A percentile compares a stretch with the other conserved stretches of the same genome.
These are phyloP conservation scores for Botrytis elliptica DNA, from an alignment of 2,329 filamentous ascomycete species.

Conservation along the genomic window DNA sequence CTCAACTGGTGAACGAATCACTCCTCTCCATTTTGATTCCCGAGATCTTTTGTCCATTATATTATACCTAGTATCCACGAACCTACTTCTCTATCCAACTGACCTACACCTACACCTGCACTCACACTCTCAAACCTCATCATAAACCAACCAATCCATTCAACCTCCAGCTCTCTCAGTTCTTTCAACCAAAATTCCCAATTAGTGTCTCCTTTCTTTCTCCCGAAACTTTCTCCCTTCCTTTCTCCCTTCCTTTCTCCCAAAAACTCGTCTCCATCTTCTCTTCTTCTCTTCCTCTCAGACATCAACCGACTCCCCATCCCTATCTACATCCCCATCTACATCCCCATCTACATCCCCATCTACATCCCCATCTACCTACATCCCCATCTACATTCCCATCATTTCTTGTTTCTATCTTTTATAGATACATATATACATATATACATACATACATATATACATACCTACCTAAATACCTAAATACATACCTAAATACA, in stretches of 20 bases:
- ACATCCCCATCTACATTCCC: too few species aligned
- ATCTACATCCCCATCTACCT: neutral
- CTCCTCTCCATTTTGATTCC: neutral
- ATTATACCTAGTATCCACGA: neutral
- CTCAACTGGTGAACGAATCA: neutral
- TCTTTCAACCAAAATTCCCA: neutral
- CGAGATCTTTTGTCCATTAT: neutral
- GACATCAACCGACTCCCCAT: neutral
- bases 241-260: too few species aligned
- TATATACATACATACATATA: neutral
- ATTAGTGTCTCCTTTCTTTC: neutral
- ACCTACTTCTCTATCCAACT: neutral
- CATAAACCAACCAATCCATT: neutral
- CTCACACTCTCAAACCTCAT: too few species aligned
- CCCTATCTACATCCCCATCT: neutral
- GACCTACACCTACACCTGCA: too few species aligned
- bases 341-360: too few species aligned
- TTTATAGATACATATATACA: neutral
- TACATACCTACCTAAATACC: neutral
- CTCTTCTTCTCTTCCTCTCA: neutral
- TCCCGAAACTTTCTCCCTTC: too few species aligned
- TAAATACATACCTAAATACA: too few species aligned
- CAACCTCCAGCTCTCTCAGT: neutral
- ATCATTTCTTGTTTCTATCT: neutral
- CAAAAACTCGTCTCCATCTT: too few species aligned